Conservation (phyloP, 2,329 filamentous ascomycete species). For the Colletotrichum paranaense region DNA sequence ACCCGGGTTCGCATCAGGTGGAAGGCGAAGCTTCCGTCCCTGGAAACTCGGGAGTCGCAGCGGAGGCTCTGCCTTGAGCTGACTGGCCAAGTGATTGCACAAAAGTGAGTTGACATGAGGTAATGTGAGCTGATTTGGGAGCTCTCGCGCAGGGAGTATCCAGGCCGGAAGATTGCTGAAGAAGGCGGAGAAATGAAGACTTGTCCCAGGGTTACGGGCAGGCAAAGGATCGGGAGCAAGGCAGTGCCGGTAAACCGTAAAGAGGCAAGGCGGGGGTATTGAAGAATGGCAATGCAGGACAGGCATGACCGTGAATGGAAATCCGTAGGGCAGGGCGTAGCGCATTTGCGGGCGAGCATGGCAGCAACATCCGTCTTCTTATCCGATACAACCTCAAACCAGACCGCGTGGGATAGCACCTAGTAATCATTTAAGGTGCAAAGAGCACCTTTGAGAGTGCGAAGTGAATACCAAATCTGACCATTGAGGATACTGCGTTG, state of each 20-base stretch:
- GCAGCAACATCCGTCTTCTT: too few relatives aligned
- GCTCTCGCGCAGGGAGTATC: neutral
- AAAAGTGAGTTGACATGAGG: slow-evolving; percentile 21
- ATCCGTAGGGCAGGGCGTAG: neutral
- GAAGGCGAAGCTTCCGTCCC: slow-evolving; percentile 19
- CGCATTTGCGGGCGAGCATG: too few relatives aligned
- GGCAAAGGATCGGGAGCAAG: neutral
- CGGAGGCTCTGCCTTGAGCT: slow-evolving; percentile 2
- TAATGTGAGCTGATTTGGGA: slow-evolving; percentile 11
- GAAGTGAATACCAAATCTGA: too few relatives aligned
- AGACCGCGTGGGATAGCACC: too few relatives aligned
- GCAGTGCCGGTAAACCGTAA: neutral
- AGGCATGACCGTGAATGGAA: neutral
- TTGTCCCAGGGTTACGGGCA: neutral
- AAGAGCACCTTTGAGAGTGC: too few relatives aligned
- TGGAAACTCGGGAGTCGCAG: slow-evolving; percentile 4
- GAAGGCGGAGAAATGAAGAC: neutral
- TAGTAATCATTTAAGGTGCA: too few relatives aligned
- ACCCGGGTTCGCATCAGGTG: slow-evolving; percentile 2
- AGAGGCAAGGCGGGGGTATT: neutral
- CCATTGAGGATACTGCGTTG: too few relatives aligned
- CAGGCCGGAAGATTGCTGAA: neutral
- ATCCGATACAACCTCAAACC: too few relatives aligned
- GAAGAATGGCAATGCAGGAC: neutral
- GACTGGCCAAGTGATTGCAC: neutral